Evolutionary conservation across 352 stramenopile species (phyloP).

Genomic region (Globisporangium abappressorium): DNA sequence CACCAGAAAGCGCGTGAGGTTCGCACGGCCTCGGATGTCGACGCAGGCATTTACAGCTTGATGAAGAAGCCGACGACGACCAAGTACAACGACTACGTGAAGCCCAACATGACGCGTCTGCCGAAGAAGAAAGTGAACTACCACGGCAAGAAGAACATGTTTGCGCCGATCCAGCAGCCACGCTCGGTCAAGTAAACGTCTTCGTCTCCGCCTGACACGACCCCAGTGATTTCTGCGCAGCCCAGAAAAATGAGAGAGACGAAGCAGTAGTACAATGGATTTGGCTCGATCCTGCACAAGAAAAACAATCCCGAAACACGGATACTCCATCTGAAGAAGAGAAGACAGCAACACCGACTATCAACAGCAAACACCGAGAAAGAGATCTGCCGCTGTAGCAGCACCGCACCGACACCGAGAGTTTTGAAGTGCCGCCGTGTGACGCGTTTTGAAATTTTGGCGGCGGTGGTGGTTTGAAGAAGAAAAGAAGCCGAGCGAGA

Average conservation of each 20-base stretch:
- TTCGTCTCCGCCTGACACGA: not conserved
- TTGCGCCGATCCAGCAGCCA: slow-evolving; percentile 59
- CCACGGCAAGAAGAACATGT: slow-evolving; percentile 45
- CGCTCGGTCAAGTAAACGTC: slow-evolving; percentile 58
- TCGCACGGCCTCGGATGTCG: slow-evolving; percentile 39
- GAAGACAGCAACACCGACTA: not conserved
- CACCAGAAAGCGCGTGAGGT: slow-evolving; percentile 13
- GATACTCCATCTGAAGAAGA: slow-evolving; percentile 23
- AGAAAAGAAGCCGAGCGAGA: slow-evolving; percentile 9
- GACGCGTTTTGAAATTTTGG: slow-evolving; percentile 2
- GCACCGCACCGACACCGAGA: not conserved
- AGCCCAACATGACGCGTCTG: slow-evolving; percentile 22
- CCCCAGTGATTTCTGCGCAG: slow-evolving; percentile 1
- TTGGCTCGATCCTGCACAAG: slow-evolving; percentile 20
- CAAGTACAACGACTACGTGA: slow-evolving; percentile 40
- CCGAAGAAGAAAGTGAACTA: slow-evolving; percentile 42
- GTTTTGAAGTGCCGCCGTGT: not conserved
- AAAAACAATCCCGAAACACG: slow-evolving; percentile 23
- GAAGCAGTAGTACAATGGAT: slow-evolving; percentile 8
- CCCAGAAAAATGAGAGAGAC: not conserved
- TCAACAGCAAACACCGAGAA: slow-evolving; percentile 2
- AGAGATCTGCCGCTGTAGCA: slow-evolving; percentile 8
- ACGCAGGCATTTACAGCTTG: slow-evolving; percentile 45
- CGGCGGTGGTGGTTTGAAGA: slow-evolving; percentile 1
- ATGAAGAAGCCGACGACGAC: slow-evolving; percentile 41